Percentiles rank a stretch among this genome's conserved stretches.
phyloP scores from a whole-genome alignment of 176 grass and related monocot genomes.

The Zea luxurians region DNA sequence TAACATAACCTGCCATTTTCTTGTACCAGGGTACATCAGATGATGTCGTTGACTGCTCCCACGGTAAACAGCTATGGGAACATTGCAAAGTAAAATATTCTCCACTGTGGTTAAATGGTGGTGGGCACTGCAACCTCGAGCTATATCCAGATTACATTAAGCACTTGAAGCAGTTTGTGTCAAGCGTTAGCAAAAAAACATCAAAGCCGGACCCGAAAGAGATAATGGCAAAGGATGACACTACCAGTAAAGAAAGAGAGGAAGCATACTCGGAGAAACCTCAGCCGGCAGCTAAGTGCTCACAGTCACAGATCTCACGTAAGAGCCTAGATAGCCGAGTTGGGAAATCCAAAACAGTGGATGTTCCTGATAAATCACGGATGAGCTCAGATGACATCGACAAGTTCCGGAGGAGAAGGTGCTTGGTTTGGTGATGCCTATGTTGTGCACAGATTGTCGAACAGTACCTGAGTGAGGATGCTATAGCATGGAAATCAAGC shows the following conservation, averaged over 20 bases:
- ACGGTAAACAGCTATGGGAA: constrained; percentile 94
- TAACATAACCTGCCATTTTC: constrained; percentile 34
- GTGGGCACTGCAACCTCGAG: constrained; percentile 97
- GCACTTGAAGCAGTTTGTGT: constrained; percentile 81
- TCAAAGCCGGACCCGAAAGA: constrained; percentile 53
- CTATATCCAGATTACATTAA: constrained; percentile 85
- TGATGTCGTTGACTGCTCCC: constrained; percentile 90
- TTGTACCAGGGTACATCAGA: constrained; percentile 83
- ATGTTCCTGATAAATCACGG: constrained; percentile 75
- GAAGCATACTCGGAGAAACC: constrained; percentile 35
- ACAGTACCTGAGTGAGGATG: constrained; percentile 3
- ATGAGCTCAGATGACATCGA: constrained; percentile 91
- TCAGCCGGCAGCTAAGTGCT: constrained; percentile 50
- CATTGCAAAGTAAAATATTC: constrained; percentile 95
- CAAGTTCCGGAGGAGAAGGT: constrained; percentile 78
- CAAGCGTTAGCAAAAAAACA: constrained; percentile 49
- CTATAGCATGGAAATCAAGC: constrained; percentile 34
- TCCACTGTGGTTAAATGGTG: constrained; percentile 84
- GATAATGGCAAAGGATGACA: constrained; percentile 17
- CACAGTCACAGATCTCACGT: constrained; percentile 67
- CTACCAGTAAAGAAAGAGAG: constrained; percentile 34
- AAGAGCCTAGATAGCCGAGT: constrained; percentile 90
- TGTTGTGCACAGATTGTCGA: neutral
- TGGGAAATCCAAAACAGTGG: constrained; percentile 70
- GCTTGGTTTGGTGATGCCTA: constrained; percentile 71